phyloP scores from a whole-genome alignment of 345 rosid species.

The Euclidium syriacum region DNA sequence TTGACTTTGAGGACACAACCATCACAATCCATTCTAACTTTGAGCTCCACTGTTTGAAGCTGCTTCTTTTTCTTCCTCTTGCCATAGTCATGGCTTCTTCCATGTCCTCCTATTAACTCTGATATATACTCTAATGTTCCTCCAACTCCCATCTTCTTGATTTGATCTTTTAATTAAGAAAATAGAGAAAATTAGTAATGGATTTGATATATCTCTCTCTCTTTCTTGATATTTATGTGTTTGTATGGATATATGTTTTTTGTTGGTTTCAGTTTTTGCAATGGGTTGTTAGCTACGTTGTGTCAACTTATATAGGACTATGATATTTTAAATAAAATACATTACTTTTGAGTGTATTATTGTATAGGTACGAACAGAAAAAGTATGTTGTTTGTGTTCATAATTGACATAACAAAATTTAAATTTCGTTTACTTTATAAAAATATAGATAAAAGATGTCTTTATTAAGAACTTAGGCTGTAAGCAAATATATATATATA shows the following conservation, averaged over 20 bases:
- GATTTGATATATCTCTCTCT: not conserved
- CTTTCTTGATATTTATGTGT: constrained; percentile 12
- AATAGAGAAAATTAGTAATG: not conserved
- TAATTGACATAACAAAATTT: not conserved
- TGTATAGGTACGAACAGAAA: constrained; percentile 19
- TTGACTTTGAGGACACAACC: constrained; percentile 97
- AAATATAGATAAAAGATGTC: constrained; percentile 4
- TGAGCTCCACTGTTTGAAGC: constrained; percentile 79
- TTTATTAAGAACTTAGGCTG: constrained; percentile 22
- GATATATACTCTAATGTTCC: constrained; percentile 81
- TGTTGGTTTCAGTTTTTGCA: constrained; percentile 11
- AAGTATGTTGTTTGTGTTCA: constrained; percentile 15
- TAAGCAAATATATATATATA: constrained; percentile 23
- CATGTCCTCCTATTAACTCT: constrained; percentile 46
- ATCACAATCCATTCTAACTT: constrained; percentile 98
- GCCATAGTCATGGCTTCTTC: constrained; percentile 47
- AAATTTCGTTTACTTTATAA: not conserved
- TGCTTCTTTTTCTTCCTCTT: constrained; percentile 62
- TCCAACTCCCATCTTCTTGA: constrained; percentile 69
- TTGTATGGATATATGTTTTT: constrained; percentile 10
- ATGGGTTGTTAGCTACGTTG: constrained; percentile 13
- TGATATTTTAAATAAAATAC: constrained; percentile 4
- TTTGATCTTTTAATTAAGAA: constrained; percentile 1
- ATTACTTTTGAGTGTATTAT: not conserved
- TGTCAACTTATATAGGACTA: constrained; percentile 14